Conservation (phyloP, 495 filamentous ascomycete genomes). For the Daldinia decipiens region DNA sequence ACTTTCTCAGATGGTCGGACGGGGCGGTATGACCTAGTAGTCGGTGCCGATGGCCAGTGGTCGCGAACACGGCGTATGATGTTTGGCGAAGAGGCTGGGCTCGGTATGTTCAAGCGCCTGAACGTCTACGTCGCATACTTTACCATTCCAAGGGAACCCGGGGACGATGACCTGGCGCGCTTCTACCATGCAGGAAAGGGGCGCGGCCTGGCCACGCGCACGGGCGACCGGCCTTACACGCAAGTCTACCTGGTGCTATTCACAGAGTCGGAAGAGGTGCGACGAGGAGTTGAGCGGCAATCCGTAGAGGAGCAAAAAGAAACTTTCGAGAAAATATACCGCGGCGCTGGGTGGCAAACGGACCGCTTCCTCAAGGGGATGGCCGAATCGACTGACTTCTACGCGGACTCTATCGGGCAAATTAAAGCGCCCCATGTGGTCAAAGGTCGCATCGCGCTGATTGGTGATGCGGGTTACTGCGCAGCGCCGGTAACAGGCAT, state of each 20-base stretch:
- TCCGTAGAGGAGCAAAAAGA: conserved; percentile 27
- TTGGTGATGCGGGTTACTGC: conserved; percentile 65
- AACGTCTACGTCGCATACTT: conserved; percentile 36
- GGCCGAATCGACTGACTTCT: conserved; percentile 42
- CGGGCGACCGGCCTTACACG: conserved; percentile 26
- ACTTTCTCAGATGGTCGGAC: conserved; percentile 50
- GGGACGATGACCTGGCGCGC: conserved; percentile 35
- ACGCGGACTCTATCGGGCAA: conserved; percentile 56
- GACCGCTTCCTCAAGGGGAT: conserved; percentile 33
- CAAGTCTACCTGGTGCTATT: conserved; percentile 42
- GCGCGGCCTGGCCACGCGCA: conserved; percentile 13
- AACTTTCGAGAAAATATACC: conserved; percentile 28
- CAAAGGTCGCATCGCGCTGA: conserved; percentile 54
- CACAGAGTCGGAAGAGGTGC: conserved; percentile 39
- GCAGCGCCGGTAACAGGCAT: conserved; percentile 58
- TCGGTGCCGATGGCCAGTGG: conserved; percentile 61
- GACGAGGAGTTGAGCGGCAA: conserved; percentile 17
- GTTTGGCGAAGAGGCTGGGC: conserved; percentile 40
- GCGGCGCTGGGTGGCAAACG: conserved; percentile 32
- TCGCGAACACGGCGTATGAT: conserved; percentile 56
- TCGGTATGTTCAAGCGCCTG: conserved; percentile 35
- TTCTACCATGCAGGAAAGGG: conserved; percentile 36
- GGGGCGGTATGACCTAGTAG: conserved; percentile 57
- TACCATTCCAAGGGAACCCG: conserved; percentile 4
- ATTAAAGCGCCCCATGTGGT: conserved; percentile 53